A percentile compares a stretch with the other conserved stretches of the same genome.
These are phyloP conservation scores for Pleurotus djamor DNA, from an alignment of 768 basidiomycete species.

Conservation along the genomic window DNA sequence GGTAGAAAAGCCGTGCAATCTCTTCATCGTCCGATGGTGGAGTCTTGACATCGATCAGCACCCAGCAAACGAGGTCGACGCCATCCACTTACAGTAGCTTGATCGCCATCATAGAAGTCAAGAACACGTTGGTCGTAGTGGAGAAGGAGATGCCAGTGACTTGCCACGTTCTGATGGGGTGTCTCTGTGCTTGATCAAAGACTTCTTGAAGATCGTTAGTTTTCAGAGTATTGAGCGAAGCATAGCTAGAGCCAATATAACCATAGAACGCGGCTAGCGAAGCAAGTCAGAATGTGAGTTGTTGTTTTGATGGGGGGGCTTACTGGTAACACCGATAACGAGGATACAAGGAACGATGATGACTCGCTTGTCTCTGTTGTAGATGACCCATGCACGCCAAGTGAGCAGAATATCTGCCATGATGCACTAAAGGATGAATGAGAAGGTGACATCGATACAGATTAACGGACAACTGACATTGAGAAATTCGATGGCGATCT, in stretches of 20 bases:
- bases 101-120: conserved; percentile 7
- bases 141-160: conserved; percentile 6
- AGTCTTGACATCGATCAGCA: not conserved
- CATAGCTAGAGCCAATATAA: conserved; percentile 6
- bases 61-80: too few species aligned
- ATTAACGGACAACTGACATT: not conserved
- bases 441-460: not conserved
- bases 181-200: conserved; percentile 1
- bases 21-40: conserved; percentile 6
- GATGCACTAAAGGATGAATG: not conserved
- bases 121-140: not conserved
- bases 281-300: not conserved
- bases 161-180: conserved; percentile 5
- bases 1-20: conserved; percentile 3
- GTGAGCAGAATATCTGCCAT: not conserved
- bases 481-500: conserved; percentile 5
- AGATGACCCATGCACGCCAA: conserved; percentile 6
- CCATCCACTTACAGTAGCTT: not conserved
- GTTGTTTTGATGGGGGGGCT: not conserved
- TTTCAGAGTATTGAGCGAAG: not conserved
- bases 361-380: conserved; percentile 1
- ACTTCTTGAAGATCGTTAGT: conserved; percentile 3
- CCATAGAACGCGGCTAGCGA: not conserved
- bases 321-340: not conserved
- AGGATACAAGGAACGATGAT: not conserved